A percentile compares a stretch with the other conserved stretches of the same genome.
phyloP scores from a whole-genome alignment of 768 basidiomycete genomes.

The Neoboletus brunneissimus region DNA sequence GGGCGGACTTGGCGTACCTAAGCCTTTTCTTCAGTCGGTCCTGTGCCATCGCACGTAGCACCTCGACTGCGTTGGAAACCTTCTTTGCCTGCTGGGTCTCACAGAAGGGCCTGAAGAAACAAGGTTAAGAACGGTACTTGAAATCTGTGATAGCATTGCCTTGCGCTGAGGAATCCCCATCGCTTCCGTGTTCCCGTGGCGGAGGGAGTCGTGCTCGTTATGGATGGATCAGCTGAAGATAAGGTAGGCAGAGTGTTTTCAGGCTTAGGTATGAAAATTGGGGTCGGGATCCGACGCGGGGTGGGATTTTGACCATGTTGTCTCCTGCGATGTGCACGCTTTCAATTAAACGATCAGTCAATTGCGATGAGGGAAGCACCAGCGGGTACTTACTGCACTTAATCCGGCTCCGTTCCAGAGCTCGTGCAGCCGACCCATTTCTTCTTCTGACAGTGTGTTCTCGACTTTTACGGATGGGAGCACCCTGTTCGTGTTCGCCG shows the following conservation, averaged over 20 bases:
- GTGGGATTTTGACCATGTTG: conserved; percentile 1
- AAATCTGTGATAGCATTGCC: conserved; percentile 6
- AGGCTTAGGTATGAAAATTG: conserved; percentile 14
- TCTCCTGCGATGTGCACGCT: conserved; percentile 27
- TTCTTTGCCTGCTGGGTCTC: conserved; percentile 7
- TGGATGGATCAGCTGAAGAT: conserved; percentile 3
- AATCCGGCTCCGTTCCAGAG: conserved; percentile 29
- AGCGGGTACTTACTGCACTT: conserved; percentile 17
- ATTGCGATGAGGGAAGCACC: neutral
- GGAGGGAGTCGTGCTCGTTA: neutral
- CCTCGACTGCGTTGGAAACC: neutral
- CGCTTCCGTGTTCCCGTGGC: conserved; percentile 3
- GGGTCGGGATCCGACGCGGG: conserved; percentile 3
- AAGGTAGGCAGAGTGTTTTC: neutral
- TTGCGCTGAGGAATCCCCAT: conserved; percentile 20
- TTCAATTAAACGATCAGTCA: conserved; percentile 1
- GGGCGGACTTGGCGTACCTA: conserved; percentile 23
- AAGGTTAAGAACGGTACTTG: neutral
- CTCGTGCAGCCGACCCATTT: conserved; percentile 17
- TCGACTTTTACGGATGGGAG: conserved; percentile 20
- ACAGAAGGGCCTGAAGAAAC: conserved; percentile 12
- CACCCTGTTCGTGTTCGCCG: conserved; percentile 1
- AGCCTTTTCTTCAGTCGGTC: conserved; percentile 19
- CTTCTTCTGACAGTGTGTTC: conserved; percentile 15
- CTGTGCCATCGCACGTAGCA: conserved; percentile 13